Evolutionary conservation across 331 rosid species (phyloP).

Genomic region (Rhamnella rubrinervis): DNA sequence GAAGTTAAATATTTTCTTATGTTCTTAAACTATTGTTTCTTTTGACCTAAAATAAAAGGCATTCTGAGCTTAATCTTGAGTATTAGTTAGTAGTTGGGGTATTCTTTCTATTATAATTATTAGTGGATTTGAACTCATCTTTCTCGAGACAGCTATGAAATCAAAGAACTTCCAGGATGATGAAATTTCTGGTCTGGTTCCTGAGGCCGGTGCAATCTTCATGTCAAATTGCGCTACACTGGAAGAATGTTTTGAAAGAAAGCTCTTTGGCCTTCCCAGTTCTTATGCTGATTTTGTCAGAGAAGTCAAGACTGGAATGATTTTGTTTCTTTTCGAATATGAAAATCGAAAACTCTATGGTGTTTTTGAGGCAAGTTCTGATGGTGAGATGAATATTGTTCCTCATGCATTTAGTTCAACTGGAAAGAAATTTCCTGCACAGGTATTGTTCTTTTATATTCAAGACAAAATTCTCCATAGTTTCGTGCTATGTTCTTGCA

Average conservation of each 20-base stretch:
- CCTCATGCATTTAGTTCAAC: constrained; percentile 51
- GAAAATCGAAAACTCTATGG: constrained; percentile 57
- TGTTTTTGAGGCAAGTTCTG: constrained; percentile 54
- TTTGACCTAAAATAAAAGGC: too few species aligned
- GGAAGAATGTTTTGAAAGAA: constrained; percentile 40
- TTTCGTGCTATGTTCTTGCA: not conserved
- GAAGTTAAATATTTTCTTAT: not conserved
- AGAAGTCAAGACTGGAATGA: constrained; percentile 53
- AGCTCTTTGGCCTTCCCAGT: constrained; percentile 53
- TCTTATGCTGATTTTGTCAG: constrained; percentile 32
- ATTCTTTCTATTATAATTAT: not conserved
- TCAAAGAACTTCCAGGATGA: not conserved
- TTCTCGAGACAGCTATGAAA: not conserved
- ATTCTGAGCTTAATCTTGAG: not conserved
- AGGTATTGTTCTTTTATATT: constrained; percentile 34
- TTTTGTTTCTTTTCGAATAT: constrained; percentile 60
- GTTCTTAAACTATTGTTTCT: not conserved
- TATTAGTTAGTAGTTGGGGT: not conserved
- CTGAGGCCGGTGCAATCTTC: constrained; percentile 63
- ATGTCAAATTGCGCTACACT: constrained; percentile 49
- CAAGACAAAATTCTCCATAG: constrained; percentile 4
- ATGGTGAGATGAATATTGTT: constrained; percentile 50
- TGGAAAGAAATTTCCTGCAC: constrained; percentile 63
- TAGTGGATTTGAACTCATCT: not conserved
- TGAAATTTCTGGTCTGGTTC: constrained; percentile 6